Evolutionary conservation across 768 basidiomycete genomes (phyloP), one percentile per base, ranked within the genome.

Genomic region (Fomitopsis pulvina): DNA sequence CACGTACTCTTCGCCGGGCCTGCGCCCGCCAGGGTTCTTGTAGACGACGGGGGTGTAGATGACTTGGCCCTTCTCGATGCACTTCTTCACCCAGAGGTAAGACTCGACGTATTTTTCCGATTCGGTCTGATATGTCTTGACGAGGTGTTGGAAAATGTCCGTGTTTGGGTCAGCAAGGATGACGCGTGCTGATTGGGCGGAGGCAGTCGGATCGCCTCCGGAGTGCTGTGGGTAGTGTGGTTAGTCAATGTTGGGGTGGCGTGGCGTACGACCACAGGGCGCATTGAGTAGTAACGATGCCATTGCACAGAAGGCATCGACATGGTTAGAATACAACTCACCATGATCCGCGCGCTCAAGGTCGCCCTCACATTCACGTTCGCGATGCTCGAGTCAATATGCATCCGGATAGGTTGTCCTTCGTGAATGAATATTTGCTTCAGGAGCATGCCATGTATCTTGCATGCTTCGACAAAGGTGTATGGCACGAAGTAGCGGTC

Each of bases 401-500:
- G 85, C 76, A 91, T 86, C 25, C 76, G 72, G 50, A 88, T 83
- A 1, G 86, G 79, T 2, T 56, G 61, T 4, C 80, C 83, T 28
- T 82, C 71, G 51, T 86, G 80, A 14, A 81, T 66, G 53, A 91
- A 90, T 28, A 90, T 85, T 59, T 89, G 87, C 64, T 78, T 85
- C 47, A 90, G 60, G 12, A 87, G 64, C 74, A 79, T 80, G 11
- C 83, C 82, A 0, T 80, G 78, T n/a, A 84, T 77, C 64, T 85
- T 87, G 69, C 88, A 90, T n/a, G 87, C 85, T 30, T 89, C 86
- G 14, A 91, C 79, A 60, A 80, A 91, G 44, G 85, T 86, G 63
- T 83, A 84, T 7, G 87, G 87, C 39, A 90, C 87, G 54, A 91
- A 86, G 62, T 79, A 76, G 49, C 88, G 71, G 25, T 87, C 83